Evolutionary conservation across 345 rosid species (phyloP).

Genomic region (Bruguiera sexangula): DNA sequence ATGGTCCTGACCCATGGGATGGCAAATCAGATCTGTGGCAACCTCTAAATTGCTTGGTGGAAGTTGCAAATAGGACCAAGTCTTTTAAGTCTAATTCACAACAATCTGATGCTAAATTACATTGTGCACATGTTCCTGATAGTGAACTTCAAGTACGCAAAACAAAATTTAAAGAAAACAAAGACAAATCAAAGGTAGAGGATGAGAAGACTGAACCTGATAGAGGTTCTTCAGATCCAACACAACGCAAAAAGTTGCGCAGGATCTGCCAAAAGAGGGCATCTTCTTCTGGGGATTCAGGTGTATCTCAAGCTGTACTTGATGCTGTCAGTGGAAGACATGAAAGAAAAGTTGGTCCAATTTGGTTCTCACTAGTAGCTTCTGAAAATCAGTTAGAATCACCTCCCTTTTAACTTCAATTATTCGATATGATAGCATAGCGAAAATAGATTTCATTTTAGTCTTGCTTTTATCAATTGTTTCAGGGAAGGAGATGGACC

Average conservation of each 20-base stretch:
- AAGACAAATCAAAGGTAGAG: constrained; percentile 14
- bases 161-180: constrained; percentile 16
- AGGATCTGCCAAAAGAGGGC: constrained; percentile 23
- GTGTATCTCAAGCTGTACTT: constrained; percentile 15
- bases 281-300: constrained; percentile 1
- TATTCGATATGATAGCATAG: background rate
- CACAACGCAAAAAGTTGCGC: constrained; percentile 20
- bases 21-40: constrained; percentile 34
- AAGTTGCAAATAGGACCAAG: constrained; percentile 32
- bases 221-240: background rate
- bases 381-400: constrained; percentile 31
- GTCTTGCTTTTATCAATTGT: background rate
- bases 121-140: constrained; percentile 5
- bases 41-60: constrained; percentile 32
- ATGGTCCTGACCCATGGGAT: constrained; percentile 23
- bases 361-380: constrained; percentile 34
- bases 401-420: constrained; percentile 19
- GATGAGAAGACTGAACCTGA: constrained; percentile 13
- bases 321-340: constrained; percentile 18
- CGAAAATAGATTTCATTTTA: constrained; percentile 9
- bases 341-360: constrained; percentile 22
- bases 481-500: constrained; percentile 30
- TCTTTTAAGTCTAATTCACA: constrained; percentile 25
- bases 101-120: constrained; percentile 14
- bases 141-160: constrained; percentile 18